Evolutionary conservation across 805 yeast genomes (phyloP).

Genomic region (Metschnikowia amazonensis): DNA sequence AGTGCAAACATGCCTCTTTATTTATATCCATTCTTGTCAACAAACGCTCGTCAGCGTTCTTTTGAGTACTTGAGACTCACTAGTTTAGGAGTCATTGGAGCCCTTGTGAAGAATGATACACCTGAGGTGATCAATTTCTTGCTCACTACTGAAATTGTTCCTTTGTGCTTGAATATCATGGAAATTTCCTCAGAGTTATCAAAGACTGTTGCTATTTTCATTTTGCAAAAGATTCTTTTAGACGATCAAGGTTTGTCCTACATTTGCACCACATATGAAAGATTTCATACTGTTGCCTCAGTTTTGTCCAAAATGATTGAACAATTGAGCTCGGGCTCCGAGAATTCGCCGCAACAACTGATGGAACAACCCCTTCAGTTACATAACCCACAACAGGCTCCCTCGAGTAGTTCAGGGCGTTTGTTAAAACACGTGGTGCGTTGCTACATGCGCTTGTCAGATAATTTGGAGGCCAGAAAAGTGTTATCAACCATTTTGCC

Average conservation of each 20-base stretch:
- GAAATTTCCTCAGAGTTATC: slow-evolving; percentile 90
- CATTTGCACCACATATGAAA: slow-evolving; percentile 91
- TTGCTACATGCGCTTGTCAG: slow-evolving; percentile 86
- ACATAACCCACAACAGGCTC: slow-evolving; percentile 8
- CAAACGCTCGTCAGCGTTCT: slow-evolving; percentile 86
- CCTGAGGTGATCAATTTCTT: slow-evolving; percentile 91
- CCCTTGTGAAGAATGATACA: slow-evolving; percentile 91
- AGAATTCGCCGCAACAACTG: slow-evolving; percentile 41
- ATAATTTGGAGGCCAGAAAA: slow-evolving; percentile 84
- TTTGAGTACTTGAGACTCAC: slow-evolving; percentile 92
- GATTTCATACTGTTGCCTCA: slow-evolving; percentile 89
- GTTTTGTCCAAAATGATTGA: slow-evolving; percentile 87
- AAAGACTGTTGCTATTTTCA: slow-evolving; percentile 95
- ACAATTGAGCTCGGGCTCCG: slow-evolving; percentile 54
- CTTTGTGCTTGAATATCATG: slow-evolving; percentile 90
- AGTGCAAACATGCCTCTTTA: slow-evolving; percentile 91
- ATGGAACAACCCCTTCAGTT: slow-evolving; percentile 3
- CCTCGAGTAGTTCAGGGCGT: slow-evolving; percentile 61
- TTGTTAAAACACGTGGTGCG: slow-evolving; percentile 89
- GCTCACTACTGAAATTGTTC: slow-evolving; percentile 94
- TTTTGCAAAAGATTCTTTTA: slow-evolving; percentile 84
- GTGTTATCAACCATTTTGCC: slow-evolving; percentile 82
- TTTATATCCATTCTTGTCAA: slow-evolving; percentile 88
- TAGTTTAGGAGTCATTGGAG: slow-evolving; percentile 94
- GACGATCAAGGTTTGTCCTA: slow-evolving; percentile 90